These are phyloP conservation scores for Arabidopsis lyrata DNA, from an alignment of 441 rosid species.

Conservation along the genomic window DNA sequence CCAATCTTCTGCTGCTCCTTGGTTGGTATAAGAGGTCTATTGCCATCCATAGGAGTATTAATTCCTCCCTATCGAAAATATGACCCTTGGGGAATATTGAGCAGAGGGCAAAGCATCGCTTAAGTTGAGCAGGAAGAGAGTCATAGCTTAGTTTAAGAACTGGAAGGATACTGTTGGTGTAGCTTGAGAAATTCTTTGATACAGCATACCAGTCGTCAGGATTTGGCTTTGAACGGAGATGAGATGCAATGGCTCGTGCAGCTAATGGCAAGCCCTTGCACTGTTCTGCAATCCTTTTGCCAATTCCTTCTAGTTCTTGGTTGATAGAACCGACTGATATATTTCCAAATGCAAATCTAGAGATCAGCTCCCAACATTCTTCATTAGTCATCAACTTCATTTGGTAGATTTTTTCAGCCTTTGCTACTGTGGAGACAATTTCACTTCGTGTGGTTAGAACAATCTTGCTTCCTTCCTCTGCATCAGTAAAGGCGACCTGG, in stretches of 20 bases:
- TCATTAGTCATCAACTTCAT: constrained; percentile 40
- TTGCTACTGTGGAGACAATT: constrained; percentile 27
- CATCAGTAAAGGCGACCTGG: constrained; percentile 42
- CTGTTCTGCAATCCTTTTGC: constrained; percentile 44
- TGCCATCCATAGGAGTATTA: constrained; percentile 49
- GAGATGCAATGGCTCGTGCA: constrained; percentile 42
- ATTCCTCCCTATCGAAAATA: constrained; percentile 35
- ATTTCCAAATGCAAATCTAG: constrained; percentile 37
- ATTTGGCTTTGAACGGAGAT: constrained; percentile 43
- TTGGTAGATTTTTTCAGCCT: constrained; percentile 36
- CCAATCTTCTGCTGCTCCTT: constrained; percentile 38
- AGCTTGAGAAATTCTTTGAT: constrained; percentile 39
- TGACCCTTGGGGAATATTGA: constrained; percentile 48
- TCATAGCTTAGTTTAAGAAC: constrained; percentile 42
- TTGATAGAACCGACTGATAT: constrained; percentile 28
- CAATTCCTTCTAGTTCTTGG: constrained; percentile 43
- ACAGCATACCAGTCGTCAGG: constrained; percentile 39
- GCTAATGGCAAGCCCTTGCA: constrained; percentile 46
- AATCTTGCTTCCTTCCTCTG: constrained; percentile 44
- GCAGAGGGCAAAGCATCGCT: constrained; percentile 45
- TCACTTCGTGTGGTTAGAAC: constrained; percentile 44
- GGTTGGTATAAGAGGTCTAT: constrained; percentile 45
- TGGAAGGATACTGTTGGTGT: constrained; percentile 37
- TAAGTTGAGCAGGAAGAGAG: constrained; percentile 41
- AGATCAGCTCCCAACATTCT: constrained; percentile 48